phyloP scores from a whole-genome alignment of 2,329 filamentous ascomycete genomes.

The Neopestalotiopsis rosae region DNA sequence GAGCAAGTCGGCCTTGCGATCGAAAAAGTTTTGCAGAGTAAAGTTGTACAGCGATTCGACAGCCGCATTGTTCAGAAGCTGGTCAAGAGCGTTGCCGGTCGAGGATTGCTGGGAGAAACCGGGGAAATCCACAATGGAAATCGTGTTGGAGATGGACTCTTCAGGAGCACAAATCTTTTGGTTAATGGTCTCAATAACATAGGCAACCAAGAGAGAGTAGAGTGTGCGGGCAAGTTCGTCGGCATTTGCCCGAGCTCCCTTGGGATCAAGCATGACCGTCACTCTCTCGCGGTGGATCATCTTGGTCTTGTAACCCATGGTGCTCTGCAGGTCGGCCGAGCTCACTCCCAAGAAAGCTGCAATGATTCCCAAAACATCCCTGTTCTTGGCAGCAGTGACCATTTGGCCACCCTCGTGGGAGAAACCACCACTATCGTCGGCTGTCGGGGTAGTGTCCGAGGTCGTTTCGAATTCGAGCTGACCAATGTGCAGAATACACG shows the following conservation, averaged over 20 bases:
- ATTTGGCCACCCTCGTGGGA: conserved; percentile 92
- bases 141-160: conserved; percentile 88
- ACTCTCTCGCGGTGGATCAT: conserved; percentile 95
- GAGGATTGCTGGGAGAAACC: conserved; percentile 87
- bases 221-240: conserved; percentile 92
- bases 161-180: conserved; percentile 86
- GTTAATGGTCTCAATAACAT: conserved; percentile 92
- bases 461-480: conserved; percentile 92
- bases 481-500: conserved; percentile 94
- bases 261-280: conserved; percentile 96
- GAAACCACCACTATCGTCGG: conserved; percentile 93
- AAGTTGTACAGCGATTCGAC: conserved; percentile 93
- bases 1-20: conserved; percentile 88
- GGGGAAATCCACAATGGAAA: conserved; percentile 95
- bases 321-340: conserved; percentile 81
- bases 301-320: conserved; percentile 94
- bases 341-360: conserved; percentile 94
- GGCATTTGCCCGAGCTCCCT: conserved; percentile 87
- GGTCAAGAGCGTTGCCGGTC: conserved; percentile 86
- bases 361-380: conserved; percentile 83
- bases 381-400: conserved; percentile 89
- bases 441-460: conserved; percentile 77
- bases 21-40: conserved; percentile 94
- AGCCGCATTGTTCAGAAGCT: conserved; percentile 92
- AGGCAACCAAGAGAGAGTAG: conserved; percentile 92